Percentiles rank a stretch among this genome's conserved stretches.
phyloP scores from a whole-genome alignment of 108 stramenopile species.

The Cyclostephanos tholiformis region DNA sequence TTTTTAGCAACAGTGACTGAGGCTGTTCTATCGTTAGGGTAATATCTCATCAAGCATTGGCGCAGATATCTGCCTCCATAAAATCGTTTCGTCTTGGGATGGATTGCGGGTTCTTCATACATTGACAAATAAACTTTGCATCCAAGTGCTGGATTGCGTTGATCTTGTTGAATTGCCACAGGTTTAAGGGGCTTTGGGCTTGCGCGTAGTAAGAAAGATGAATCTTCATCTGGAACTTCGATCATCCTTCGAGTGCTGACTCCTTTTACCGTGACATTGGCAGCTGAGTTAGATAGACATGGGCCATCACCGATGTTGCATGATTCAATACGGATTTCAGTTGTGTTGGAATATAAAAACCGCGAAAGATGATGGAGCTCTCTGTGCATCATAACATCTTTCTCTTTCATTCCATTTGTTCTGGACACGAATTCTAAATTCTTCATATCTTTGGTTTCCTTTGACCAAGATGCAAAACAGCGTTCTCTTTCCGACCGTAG shows the following conservation, averaged over 20 bases:
- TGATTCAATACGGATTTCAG: slow-evolving; percentile 57
- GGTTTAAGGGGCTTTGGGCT: slow-evolving; percentile 69
- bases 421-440: slow-evolving; percentile 51
- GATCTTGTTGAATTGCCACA: slow-evolving; percentile 75
- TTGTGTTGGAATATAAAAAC: slow-evolving; percentile 73
- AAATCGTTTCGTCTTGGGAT: slow-evolving; percentile 53
- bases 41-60: slow-evolving; percentile 80
- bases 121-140: slow-evolving; percentile 81
- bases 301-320: slow-evolving; percentile 27
- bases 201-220: slow-evolving; percentile 79
- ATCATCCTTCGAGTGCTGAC: slow-evolving; percentile 59
- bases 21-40: slow-evolving; percentile 80
- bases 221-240: slow-evolving; percentile 88
- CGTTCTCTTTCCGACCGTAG: slow-evolving; percentile 74
- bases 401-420: slow-evolving; percentile 47
- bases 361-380: slow-evolving; percentile 78
- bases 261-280: slow-evolving; percentile 69
- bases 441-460: slow-evolving; percentile 42
- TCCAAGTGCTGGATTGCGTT: slow-evolving; percentile 66
- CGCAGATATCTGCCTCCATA: slow-evolving; percentile 68
- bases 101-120: slow-evolving; percentile 78
- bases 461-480: slow-evolving; percentile 61
- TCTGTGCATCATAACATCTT: slow-evolving; percentile 54
- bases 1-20: slow-evolving; percentile 56
- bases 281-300: slow-evolving; percentile 20